Conservation (phyloP, 805 yeast species). For the Geotrichum ghanense region DNA sequence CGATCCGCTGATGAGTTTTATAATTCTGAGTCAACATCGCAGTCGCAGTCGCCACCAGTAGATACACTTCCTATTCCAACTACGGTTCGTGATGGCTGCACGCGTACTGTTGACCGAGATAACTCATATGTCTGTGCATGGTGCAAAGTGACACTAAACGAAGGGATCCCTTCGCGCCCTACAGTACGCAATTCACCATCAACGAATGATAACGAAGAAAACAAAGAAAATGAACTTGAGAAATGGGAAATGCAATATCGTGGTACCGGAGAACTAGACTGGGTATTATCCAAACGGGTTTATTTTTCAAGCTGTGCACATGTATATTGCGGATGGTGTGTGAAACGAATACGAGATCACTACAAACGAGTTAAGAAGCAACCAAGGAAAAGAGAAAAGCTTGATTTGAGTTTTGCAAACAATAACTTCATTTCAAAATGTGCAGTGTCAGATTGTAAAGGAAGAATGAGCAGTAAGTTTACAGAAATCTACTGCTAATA, state of each 20-base stretch:
- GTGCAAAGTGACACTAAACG: neutral
- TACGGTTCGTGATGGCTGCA: neutral
- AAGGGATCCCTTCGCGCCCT: neutral
- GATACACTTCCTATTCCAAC: neutral
- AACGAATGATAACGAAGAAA: neutral
- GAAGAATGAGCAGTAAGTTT: neutral
- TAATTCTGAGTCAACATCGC: too few species aligned
- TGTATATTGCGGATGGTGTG: conserved; percentile 60
- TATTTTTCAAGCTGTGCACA: conserved; percentile 72
- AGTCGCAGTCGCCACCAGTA: too few species aligned
- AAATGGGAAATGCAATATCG: neutral
- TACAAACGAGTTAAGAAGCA: neutral
- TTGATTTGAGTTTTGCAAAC: neutral
- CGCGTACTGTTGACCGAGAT: neutral
- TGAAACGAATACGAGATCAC: neutral
- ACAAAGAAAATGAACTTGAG: neutral
- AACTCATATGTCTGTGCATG: neutral
- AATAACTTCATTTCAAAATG: neutral
- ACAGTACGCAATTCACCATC: too few species aligned
- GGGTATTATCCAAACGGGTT: conserved; percentile 50
- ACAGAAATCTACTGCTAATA: neutral
- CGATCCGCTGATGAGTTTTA: too few species aligned
- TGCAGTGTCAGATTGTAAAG: neutral
- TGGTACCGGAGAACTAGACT: conserved; percentile 39
- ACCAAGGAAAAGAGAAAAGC: neutral